A percentile compares a stretch with the other conserved stretches of the same genome.
These are phyloP conservation scores for Mycena epipterygia DNA, from an alignment of 768 basidiomycete species.

Conservation along the genomic window DNA sequence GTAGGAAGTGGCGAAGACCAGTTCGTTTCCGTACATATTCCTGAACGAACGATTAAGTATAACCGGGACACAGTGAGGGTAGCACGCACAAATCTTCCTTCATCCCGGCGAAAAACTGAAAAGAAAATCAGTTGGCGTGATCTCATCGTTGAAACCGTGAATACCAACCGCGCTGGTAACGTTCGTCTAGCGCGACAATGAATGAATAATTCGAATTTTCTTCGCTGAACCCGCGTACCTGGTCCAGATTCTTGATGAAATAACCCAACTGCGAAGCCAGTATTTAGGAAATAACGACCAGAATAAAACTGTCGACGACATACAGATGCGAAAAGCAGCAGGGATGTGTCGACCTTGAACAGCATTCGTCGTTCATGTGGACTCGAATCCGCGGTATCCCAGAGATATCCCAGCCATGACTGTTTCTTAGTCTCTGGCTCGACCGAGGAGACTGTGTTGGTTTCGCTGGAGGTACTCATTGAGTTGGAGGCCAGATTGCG, in stretches of 20 bases:
- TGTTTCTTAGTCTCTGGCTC: constrained; percentile 16
- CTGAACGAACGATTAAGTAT: constrained; percentile 9
- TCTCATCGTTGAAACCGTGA: too few relatives aligned
- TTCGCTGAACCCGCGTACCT: constrained; percentile 31
- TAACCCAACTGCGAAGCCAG: constrained; percentile 26
- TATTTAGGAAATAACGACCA: neutral
- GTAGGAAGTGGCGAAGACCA: constrained; percentile 34
- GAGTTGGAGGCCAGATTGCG: too few relatives aligned
- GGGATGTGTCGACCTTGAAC: constrained; percentile 37
- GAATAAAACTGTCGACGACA: neutral
- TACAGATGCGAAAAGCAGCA: constrained; percentile 38
- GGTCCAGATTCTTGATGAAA: constrained; percentile 40
- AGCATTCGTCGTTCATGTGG: constrained; percentile 33
- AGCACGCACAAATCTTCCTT: constrained; percentile 31
- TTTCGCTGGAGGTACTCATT: constrained; percentile 12
- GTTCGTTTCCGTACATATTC: constrained; percentile 32
- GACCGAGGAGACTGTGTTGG: neutral
- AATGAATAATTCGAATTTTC: too few relatives aligned
- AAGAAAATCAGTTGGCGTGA: neutral
- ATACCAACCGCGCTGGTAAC: constrained; percentile 30
- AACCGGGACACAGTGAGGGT: neutral
- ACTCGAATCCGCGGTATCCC: constrained; percentile 36
- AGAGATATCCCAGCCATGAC: constrained; percentile 35
- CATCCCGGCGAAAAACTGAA: constrained; percentile 36
- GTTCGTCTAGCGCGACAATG: constrained; percentile 19